phyloP scores from a whole-genome alignment of 352 stramenopile species.

The Salisapilia sapeloensis region DNA sequence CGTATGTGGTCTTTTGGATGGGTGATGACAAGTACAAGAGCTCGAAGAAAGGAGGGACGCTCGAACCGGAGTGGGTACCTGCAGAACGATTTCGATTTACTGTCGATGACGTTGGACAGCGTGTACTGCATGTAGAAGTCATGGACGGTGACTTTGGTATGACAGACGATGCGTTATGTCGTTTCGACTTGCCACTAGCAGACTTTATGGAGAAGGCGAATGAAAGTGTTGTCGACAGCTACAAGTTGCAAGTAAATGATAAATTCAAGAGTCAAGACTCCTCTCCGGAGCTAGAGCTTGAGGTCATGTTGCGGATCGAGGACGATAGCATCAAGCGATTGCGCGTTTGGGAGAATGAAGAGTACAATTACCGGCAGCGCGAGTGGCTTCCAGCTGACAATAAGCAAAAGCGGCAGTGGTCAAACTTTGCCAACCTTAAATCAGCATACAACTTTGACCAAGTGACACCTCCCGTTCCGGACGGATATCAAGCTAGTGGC shows the following conservation, averaged over 20 bases:
- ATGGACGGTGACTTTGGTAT: slow-evolving; percentile 57
- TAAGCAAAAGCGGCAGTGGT: slow-evolving; percentile 33
- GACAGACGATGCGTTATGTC: slow-evolving; percentile 37
- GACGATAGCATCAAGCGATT: slow-evolving; percentile 35
- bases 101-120: slow-evolving; percentile 15
- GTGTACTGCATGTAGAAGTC: slow-evolving; percentile 34
- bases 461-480: slow-evolving; percentile 30
- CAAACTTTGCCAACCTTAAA: slow-evolving; percentile 28
- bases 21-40: slow-evolving; percentile 27
- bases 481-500: slow-evolving; percentile 25
- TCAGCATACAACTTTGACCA: slow-evolving; percentile 52
- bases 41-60: slow-evolving; percentile 18
- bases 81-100: slow-evolving; percentile 60
- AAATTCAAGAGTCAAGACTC: slow-evolving; percentile 13
- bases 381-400: slow-evolving; percentile 30
- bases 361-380: slow-evolving; percentile 16
- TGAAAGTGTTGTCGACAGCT: slow-evolving; percentile 25
- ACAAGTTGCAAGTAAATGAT: slow-evolving; percentile 24
- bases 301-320: slow-evolving; percentile 28
- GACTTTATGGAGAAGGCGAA: slow-evolving; percentile 28
- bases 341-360: slow-evolving; percentile 52
- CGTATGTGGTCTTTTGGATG: slow-evolving; percentile 48
- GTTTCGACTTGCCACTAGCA: slow-evolving; percentile 25
- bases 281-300: slow-evolving; percentile 14
- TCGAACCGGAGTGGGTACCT: slow-evolving; percentile 60